Base-by-base conservation (phyloP, 768 basidiomycete species). In the Crassisporium funariophilum region DNA sequence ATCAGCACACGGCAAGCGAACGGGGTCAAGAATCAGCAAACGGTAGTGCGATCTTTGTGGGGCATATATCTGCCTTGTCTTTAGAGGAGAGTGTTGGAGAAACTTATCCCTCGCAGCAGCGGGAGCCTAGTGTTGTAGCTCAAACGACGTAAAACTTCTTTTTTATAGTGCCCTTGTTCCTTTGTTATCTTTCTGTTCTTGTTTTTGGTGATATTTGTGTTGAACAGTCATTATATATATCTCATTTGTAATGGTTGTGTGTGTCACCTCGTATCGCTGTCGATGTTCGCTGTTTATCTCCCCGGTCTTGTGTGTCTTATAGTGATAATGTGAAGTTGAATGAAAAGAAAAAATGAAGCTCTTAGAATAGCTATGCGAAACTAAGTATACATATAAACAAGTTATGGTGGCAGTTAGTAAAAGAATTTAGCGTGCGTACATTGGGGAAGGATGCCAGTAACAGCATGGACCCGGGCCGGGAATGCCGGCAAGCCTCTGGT, bases 51-150 rank as follows among this genome's bases (percentile, higher is more conserved):
- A 42, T 38, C 29, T 45, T 63, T 15, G 50, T 35, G 24, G 62
- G 52, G 39, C 62, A 59, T 40, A 50, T 62, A 20, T 46, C 55
- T 35, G 42, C 54, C 33, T 51, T 65, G 57, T 52, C 59, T 20
- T 40, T 63, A 13, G 56, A 40, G 15, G 58, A 54, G 29, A 52
- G 52, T 21, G 45, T 40, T 29, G 41, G 44, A 31, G 29, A 31
- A 2, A 10, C 29, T 31, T 31, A 10, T 31, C 5, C 29, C 29
- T 31, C 29, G n/a, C 10, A 2, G n/a, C 29, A 31, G n/a, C 29
- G n/a, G 29, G 29, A 31, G n/a, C 29, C 29, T 31, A 31, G 3
- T n/a, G 36, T 38, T 38, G 36, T 19, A 38, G 8, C 36, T 38
- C 1, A 12, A n/a, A n/a, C 36, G n/a, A 31, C 29, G n/a, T 31